Percentiles rank a stretch among this genome's conserved stretches.
Conservation (phyloP, 345 rosid species). For the Linum lewisii region DNA sequence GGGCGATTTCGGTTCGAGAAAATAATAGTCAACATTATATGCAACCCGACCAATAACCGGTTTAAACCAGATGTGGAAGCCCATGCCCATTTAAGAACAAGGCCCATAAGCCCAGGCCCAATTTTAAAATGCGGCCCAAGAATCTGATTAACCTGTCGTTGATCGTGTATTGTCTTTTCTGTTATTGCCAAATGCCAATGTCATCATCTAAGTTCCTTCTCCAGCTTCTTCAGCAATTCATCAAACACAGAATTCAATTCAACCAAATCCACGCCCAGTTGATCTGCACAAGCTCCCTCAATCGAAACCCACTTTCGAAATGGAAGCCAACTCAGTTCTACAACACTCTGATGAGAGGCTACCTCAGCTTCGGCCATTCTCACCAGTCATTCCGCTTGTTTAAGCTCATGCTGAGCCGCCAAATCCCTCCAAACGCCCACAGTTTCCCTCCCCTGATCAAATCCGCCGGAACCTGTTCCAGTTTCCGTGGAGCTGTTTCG, state of each 20-base stretch:
- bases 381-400: slow-evolving; percentile 35
- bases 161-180: too few species aligned
- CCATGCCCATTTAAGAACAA: too few species aligned
- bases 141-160: too few species aligned
- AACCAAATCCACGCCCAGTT: slow-evolving; percentile 48
- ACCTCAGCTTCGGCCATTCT: slow-evolving; percentile 36
- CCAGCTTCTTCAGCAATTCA: slow-evolving; percentile 38
- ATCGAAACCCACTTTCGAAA: slow-evolving; percentile 13
- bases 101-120: too few species aligned
- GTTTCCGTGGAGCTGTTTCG: slow-evolving; percentile 26
- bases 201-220: slow-evolving; percentile 33
- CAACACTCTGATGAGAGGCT: slow-evolving; percentile 53
- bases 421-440: slow-evolving; percentile 33
- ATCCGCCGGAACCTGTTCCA: slow-evolving; percentile 23
- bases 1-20: too few species aligned
- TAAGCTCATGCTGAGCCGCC: slow-evolving; percentile 46
- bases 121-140: too few species aligned
- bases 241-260: slow-evolving; percentile 30
- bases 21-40: too few species aligned
- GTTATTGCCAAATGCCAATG: slow-evolving; percentile 2
- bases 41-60: too few species aligned
- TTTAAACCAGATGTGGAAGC: too few species aligned
- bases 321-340: slow-evolving; percentile 36
- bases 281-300: slow-evolving; percentile 24
- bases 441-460: slow-evolving; percentile 69